Conservation (phyloP, 768 basidiomycete genomes). For the Leccinum aurantiacum region DNA sequence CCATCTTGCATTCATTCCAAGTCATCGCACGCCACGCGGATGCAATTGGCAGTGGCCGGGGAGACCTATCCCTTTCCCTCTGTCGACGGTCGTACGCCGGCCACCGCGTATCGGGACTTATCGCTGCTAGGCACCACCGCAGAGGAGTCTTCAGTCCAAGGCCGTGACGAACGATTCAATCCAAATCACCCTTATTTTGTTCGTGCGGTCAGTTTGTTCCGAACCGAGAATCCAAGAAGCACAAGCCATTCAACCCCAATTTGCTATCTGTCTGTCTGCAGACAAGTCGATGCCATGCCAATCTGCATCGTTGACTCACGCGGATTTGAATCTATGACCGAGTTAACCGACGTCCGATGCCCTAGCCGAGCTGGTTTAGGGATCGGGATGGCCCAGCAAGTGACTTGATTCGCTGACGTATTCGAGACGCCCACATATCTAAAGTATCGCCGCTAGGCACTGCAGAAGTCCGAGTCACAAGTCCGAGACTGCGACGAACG, state of each 20-base stretch:
- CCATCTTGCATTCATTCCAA: too few species aligned
- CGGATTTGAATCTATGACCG: not conserved
- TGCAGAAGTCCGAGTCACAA: not conserved
- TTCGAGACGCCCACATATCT: not conserved
- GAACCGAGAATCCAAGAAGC: not conserved
- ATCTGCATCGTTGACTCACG: not conserved
- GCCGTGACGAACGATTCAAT: not conserved
- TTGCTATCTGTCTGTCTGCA: not conserved
- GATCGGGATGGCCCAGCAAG: not conserved
- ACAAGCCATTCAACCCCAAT: not conserved
- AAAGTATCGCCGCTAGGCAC: not conserved
- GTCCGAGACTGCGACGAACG: not conserved
- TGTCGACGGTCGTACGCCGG: not conserved
- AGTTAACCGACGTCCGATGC: not conserved
- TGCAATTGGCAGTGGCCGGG: not conserved
- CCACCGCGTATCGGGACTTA: not conserved
- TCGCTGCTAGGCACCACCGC: not conserved
- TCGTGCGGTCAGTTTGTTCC: not conserved
- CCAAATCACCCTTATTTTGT: not conserved
- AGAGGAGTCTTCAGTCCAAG: not conserved
- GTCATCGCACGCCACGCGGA: not conserved
- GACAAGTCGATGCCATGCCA: not conserved
- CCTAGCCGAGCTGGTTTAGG: not conserved
- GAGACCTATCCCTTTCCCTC: not conserved
- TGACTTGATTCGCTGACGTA: not conserved